These are phyloP conservation scores for Kwoniella newhampshirensis DNA, from an alignment of 768 basidiomycete genomes.

Conservation along the genomic window DNA sequence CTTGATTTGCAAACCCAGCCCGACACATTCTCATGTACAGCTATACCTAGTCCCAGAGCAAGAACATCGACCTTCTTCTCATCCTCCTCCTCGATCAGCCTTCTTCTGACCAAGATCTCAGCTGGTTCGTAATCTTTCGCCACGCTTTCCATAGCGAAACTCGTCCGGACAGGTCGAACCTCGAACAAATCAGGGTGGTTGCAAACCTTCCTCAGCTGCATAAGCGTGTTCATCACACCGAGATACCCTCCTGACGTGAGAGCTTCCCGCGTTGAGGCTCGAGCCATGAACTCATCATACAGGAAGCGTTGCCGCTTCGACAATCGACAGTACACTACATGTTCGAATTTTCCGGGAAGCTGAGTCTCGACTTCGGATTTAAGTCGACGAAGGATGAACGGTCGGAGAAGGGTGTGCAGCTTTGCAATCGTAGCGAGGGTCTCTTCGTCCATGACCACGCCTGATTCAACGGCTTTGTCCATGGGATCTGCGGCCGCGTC, in stretches of 20 bases:
- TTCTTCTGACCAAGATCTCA: conserved; percentile 52
- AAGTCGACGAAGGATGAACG: conserved; percentile 54
- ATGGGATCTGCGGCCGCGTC: conserved; percentile 66
- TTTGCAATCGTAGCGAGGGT: conserved; percentile 79
- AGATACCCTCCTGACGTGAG: conserved; percentile 69
- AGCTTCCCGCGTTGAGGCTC: conserved; percentile 77
- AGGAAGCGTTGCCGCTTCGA: conserved; percentile 92
- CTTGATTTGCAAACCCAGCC: conserved; percentile 30
- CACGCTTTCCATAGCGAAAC: conserved; percentile 55
- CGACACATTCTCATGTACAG: conserved; percentile 61
- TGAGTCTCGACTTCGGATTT: conserved; percentile 56
- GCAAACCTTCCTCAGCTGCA: conserved; percentile 56
- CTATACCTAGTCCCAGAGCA: conserved; percentile 61
- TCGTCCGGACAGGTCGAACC: conserved; percentile 56
- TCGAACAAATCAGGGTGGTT: conserved; percentile 56
- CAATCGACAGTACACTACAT: conserved; percentile 79
- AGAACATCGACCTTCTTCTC: conserved; percentile 55
- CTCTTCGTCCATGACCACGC: conserved; percentile 67
- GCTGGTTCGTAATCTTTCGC: conserved; percentile 52
- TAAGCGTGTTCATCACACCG: conserved; percentile 56
- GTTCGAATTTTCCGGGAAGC: conserved; percentile 72
- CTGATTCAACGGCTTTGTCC: conserved; percentile 81
- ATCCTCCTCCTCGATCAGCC: conserved; percentile 45
- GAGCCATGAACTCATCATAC: conserved; percentile 93
- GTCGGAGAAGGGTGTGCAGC: conserved; percentile 58